Evolutionary conservation across 2,329 filamentous ascomycete species (phyloP), one percentile per base, ranked within the genome.

Genomic region (Neocucurbitaria cava): DNA sequence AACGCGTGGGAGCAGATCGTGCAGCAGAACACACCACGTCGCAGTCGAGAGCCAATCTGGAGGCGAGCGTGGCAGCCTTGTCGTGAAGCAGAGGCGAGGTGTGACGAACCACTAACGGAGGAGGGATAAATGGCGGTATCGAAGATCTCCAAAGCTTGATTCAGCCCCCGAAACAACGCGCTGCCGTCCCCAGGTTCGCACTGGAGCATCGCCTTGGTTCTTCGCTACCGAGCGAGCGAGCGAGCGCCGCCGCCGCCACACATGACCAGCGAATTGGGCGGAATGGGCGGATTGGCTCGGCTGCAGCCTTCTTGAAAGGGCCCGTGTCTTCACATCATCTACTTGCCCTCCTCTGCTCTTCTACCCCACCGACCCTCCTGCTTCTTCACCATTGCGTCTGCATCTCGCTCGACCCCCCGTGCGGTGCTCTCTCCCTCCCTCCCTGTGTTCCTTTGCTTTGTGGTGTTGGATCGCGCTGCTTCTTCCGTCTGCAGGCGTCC

Each of bases 91-190:
- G 52, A 65, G 56, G 66, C 66, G 63, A 65, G 63, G 59, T 60
- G 55, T 56, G 56, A 62, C 66, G 66, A 61, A 54, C 65, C 67
- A 70, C 59, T 68, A 52, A 59, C 52, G 49, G 42, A 46, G 49
- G 58, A 45, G 61, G 58, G 54, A 55, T 61, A 57, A 47, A 61
- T 46, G 42, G 46, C 45, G 31, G 54, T 52, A 56, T 64, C 54
- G 66, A 58, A 61, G 69, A 72, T 72, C 66, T 58, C 52, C 50
- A 73, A 73, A 73, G 70, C 70, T 73, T 73, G 65, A 69, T 62
- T 71, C 64, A 61, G 68, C 65, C 66, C 56, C 55, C 52, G 43
- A 40, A n/a, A 26, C 35, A 30, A 54, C 55, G 49, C 58, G 56
- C 61, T 61, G 60, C 61, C 46, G 54, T 51, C 64, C 56, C 55